Base-by-base conservation (phyloP, 306 rosid genomes). In the Gynostemma pentaphyllum region DNA sequence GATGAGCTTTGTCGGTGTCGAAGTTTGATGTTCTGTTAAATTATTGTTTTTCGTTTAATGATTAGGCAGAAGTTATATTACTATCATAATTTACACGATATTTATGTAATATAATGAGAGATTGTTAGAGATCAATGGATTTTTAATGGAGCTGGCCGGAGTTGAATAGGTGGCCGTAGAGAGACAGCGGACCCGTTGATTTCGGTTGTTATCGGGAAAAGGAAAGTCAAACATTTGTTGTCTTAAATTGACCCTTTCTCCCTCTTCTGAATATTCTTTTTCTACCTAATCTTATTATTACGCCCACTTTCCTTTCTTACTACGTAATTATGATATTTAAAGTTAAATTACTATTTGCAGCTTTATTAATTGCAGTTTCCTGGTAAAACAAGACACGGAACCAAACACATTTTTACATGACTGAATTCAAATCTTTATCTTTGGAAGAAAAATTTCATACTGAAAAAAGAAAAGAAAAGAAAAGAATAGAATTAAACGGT, bases 131-230 rank as follows among this genome's bases (percentile, higher is more conserved):
- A 57, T 34, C 5, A 59, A 59, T 59, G n/a, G n/a, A n/a, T n/a
- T n/a, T n/a, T n/a, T n/a, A n/a, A n/a, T n/a, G n/a, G n/a, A n/a
- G n/a, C n/a, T n/a, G n/a, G n/a, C 65, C 65, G 65, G 65, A 59
- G 45, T 57, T 16, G 27, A 21, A 56, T 48, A 22, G 28, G 23
- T 22, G 4, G 29, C n/a, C 24, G 14, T 22, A 28, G 45, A 56
- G 45, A 60, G 45, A 56, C 64, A 60, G 3, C 37, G 15, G 9
- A 41, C 47, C 65, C 65, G 65, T 22, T 47, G 6, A 5, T 47
- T 60, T 5, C 65, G 65, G 65, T 47, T 22, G 65, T 59, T 59
- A 30, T 37, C 64, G 64, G 64, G 7, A n/a, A 3, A 57, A 21
- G 39, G 47, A 37, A 60, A 60, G 48, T 22, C 19, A 21, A 54